phyloP scores from a whole-genome alignment of 805 yeast genomes.

The Tetrapisispora pingtungensis region DNA sequence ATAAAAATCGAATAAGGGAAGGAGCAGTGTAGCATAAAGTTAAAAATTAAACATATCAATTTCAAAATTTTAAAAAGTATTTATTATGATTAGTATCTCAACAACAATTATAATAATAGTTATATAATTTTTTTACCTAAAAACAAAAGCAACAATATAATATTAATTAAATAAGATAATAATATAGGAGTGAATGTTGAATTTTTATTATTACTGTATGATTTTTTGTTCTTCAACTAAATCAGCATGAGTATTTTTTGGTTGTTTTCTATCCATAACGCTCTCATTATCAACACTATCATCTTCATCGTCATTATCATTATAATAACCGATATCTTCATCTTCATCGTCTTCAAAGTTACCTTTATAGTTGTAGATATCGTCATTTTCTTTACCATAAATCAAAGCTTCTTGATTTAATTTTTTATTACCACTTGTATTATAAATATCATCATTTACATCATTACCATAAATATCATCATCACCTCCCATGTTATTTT shows the following conservation, averaged over 20 bases:
- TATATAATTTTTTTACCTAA: neutral
- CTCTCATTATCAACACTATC: conserved; percentile 29
- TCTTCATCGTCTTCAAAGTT: conserved; percentile 29
- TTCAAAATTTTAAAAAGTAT: too few species aligned
- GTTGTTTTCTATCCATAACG: conserved; percentile 29
- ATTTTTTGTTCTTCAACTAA: conserved; percentile 26
- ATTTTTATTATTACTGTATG: neutral
- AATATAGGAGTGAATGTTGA: neutral
- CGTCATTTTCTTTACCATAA: conserved; percentile 34
- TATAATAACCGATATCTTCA: conserved; percentile 2
- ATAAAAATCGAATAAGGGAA: too few species aligned
- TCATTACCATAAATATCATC: conserved; percentile 33
- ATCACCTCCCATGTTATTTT: conserved; percentile 34
- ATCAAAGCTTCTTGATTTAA: conserved; percentile 4
- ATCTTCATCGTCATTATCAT: conserved; percentile 18
- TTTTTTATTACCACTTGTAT: neutral
- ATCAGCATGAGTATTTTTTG: conserved; percentile 26
- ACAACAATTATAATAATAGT: too few species aligned
- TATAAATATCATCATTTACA: conserved; percentile 28
- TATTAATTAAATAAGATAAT: neutral
- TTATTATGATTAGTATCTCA: too few species aligned
- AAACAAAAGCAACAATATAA: neutral
- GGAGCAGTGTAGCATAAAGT: too few species aligned
- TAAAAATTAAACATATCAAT: too few species aligned
- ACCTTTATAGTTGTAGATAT: conserved; percentile 35